Evolutionary conservation across 2,329 filamentous ascomycete genomes (phyloP).

Genomic region (Botrytis deweyae): DNA sequence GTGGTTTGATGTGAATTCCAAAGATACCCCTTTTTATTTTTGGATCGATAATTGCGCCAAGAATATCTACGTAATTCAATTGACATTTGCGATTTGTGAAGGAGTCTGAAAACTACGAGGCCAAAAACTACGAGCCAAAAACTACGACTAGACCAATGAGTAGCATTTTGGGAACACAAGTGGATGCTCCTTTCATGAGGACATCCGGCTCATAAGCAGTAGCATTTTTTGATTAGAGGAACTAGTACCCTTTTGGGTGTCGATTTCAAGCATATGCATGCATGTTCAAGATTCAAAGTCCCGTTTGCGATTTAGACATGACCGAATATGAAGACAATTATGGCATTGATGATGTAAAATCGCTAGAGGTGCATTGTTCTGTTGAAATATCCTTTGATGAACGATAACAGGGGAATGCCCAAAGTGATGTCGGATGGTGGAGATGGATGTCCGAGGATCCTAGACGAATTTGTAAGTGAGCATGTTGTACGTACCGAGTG

Average conservation of each 20-base stretch:
- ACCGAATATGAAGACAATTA: background rate
- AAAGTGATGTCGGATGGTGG: conserved; percentile 2
- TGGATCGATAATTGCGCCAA: background rate
- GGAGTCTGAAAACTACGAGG: background rate
- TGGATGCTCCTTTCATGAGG: background rate
- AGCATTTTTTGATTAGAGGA: background rate
- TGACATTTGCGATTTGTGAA: background rate
- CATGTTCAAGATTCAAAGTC: too few species aligned
- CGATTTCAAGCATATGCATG: background rate
- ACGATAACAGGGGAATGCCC: background rate
- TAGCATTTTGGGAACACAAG: too few species aligned
- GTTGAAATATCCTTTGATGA: conserved; percentile 8
- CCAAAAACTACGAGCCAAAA: background rate
- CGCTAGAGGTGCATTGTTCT: conserved; percentile 3
- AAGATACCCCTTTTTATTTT: background rate
- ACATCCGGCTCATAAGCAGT: background rate
- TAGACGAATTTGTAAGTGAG: background rate
- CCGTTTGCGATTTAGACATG: background rate
- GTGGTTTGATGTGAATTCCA: background rate
- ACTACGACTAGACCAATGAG: background rate
- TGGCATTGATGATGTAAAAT: conserved; percentile 15
- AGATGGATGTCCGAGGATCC: background rate
- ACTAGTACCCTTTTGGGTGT: background rate
- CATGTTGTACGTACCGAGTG: background rate
- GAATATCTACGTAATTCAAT: background rate